Conservation (phyloP, 306 rosid genomes). For the Quercus engelmannii region DNA sequence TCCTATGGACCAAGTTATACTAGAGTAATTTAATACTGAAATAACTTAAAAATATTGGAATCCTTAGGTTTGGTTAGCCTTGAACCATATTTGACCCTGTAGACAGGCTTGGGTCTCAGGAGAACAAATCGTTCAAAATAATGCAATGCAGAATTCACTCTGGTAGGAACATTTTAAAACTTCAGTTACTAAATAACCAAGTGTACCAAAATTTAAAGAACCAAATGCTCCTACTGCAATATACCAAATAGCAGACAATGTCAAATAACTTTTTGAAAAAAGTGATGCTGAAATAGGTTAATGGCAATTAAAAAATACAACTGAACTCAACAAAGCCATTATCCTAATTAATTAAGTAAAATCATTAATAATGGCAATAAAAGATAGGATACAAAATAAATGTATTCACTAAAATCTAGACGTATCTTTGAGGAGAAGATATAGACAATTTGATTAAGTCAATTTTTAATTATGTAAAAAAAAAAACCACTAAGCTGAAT, state of each 20-base stretch:
- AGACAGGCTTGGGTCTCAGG: too few relatives aligned
- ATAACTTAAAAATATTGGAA: background rate
- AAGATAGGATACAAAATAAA: background rate
- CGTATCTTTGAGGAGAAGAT: background rate
- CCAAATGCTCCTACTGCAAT: background rate
- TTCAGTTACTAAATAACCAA: background rate
- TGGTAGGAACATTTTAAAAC: background rate
- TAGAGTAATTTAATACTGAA: background rate
- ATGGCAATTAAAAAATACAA: background rate
- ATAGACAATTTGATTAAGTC: background rate
- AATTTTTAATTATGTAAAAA: background rate
- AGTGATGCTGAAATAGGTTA: background rate
- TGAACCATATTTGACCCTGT: too few relatives aligned
- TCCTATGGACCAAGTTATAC: conserved; percentile 19
- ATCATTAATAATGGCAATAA: background rate
- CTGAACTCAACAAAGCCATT: background rate
- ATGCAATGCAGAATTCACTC: background rate
- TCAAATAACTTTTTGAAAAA: background rate
- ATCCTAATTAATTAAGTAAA: background rate
- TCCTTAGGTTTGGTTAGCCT: background rate
- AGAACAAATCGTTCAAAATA: background rate
- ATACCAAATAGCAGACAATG: background rate
- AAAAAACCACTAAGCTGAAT: background rate
- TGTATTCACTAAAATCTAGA: background rate
- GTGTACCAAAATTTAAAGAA: background rate